phyloP scores from a whole-genome alignment of 1,139 yeast genomes.

The Suhomyces bribrorum region DNA sequence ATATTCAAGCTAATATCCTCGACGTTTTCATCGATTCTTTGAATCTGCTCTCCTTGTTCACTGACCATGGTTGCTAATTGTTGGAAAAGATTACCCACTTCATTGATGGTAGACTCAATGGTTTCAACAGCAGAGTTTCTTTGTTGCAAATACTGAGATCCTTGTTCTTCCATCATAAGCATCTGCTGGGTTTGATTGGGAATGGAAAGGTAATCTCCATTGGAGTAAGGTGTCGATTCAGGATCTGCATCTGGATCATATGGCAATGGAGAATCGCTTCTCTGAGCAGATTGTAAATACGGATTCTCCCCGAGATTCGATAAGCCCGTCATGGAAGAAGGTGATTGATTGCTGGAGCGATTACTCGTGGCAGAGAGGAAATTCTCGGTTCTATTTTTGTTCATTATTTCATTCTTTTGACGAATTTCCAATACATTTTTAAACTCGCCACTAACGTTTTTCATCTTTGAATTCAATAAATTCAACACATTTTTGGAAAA shows the following conservation, averaged over 20 bases:
- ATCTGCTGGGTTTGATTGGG: constrained; percentile 81
- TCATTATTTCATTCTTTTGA: constrained; percentile 79
- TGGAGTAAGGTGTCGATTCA: constrained; percentile 27
- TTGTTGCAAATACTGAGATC: constrained; percentile 73
- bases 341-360: constrained; percentile 29
- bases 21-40: constrained; percentile 91
- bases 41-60: constrained; percentile 96
- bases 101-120: constrained; percentile 92
- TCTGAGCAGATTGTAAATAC: constrained; percentile 29
- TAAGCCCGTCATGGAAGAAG: constrained; percentile 24
- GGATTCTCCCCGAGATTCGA: constrained; percentile 43
- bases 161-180: constrained; percentile 73
- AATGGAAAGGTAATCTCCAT: constrained; percentile 52
- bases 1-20: constrained; percentile 90
- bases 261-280: constrained; percentile 24
- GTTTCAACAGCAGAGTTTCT: constrained; percentile 92
- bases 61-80: constrained; percentile 97
- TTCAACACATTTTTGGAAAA: constrained; percentile 88
- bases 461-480: constrained; percentile 81
- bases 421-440: constrained; percentile 84
- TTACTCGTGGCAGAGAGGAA: constrained; percentile 58
- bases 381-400: constrained; percentile 82
- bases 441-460: constrained; percentile 90
- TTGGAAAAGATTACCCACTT: constrained; percentile 91
- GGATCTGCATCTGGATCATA: constrained; percentile 39